Conservation (phyloP, 192 early-diverging fungal species). For the Coemansia sp. region DNA sequence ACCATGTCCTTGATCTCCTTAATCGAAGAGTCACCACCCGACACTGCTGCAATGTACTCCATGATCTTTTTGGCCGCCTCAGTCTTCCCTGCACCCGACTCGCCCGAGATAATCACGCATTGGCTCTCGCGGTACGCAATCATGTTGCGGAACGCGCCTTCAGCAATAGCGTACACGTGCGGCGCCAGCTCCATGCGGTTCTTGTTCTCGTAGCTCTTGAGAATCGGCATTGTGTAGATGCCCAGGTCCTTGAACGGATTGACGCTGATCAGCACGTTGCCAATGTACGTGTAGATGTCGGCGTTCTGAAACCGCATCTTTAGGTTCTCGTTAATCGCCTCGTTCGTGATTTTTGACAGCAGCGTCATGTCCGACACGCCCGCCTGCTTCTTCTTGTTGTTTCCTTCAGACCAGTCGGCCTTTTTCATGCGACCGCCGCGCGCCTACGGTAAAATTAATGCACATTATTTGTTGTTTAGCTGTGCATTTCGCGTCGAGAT, state of each 20-base stretch:
- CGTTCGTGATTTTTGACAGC: conserved; percentile 91
- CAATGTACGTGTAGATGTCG: conserved; percentile 91
- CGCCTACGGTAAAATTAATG: conserved; percentile 26
- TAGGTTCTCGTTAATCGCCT: conserved; percentile 92
- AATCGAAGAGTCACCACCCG: conserved; percentile 72
- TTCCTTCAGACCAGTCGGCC: conserved; percentile 73
- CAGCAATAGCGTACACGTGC: conserved; percentile 98
- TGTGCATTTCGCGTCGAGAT: too few species aligned
- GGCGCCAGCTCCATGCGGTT: conserved; percentile 87
- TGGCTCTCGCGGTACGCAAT: conserved; percentile 98
- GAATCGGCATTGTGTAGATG: conserved; percentile 89
- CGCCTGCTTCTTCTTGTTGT: conserved; percentile 70
- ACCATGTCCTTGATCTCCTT: too few species aligned
- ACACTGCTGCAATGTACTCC: conserved; percentile 98
- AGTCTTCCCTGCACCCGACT: conserved; percentile 91
- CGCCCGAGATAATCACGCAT: conserved; percentile 97
- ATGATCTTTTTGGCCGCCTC: conserved; percentile 92
- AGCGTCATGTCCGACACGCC: conserved; percentile 89
- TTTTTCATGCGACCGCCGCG: conserved; percentile 49
- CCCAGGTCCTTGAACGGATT: conserved; percentile 97
- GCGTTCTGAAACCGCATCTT: conserved; percentile 81
- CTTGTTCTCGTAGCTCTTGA: conserved; percentile 82
- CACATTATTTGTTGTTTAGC: not conserved
- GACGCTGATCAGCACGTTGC: conserved; percentile 83
- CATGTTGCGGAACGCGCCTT: conserved; percentile 89